Evolutionary conservation across 305 asterid genomes (phyloP).

Genomic region (Fraxinus velutina): DNA sequence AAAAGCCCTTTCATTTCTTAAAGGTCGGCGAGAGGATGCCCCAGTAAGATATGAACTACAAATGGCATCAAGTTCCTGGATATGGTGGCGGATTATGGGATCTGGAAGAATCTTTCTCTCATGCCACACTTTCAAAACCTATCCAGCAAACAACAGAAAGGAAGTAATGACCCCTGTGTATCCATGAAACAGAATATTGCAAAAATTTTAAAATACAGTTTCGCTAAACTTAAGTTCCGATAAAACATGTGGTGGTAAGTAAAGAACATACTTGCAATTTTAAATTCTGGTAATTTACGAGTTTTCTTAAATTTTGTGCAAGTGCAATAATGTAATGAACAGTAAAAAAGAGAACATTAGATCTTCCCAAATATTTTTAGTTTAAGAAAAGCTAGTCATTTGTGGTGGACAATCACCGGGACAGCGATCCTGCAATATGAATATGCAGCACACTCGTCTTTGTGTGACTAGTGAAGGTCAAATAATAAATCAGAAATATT

Average conservation of each 20-base stretch:
- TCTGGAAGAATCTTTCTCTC: constrained; percentile 83
- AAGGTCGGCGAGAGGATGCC: constrained; percentile 53
- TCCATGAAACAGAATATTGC: constrained; percentile 2
- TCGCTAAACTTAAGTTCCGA: background rate
- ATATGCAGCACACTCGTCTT: background rate
- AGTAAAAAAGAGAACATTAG: background rate
- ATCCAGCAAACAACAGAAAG: constrained; percentile 26
- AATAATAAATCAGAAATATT: constrained; percentile 16
- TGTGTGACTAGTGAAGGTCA: background rate
- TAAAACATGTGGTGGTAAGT: background rate
- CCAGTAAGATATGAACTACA: constrained; percentile 59
- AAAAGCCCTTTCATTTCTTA: constrained; percentile 71
- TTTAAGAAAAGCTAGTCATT: background rate
- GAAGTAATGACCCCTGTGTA: constrained; percentile 12
- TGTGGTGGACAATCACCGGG: background rate
- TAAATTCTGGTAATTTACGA: background rate
- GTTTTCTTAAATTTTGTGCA: background rate
- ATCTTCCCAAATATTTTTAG: background rate
- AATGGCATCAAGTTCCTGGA: constrained; percentile 76
- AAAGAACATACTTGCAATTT: background rate
- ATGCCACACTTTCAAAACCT: constrained; percentile 96
- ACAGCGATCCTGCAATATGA: background rate
- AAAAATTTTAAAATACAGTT: background rate
- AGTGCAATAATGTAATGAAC: background rate
- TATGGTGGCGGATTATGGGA: constrained; percentile 68